Percentiles rank a stretch among this genome's conserved stretches.
Conservation (phyloP, 805 yeast genomes). For the Schwanniomyces polymorphus region DNA sequence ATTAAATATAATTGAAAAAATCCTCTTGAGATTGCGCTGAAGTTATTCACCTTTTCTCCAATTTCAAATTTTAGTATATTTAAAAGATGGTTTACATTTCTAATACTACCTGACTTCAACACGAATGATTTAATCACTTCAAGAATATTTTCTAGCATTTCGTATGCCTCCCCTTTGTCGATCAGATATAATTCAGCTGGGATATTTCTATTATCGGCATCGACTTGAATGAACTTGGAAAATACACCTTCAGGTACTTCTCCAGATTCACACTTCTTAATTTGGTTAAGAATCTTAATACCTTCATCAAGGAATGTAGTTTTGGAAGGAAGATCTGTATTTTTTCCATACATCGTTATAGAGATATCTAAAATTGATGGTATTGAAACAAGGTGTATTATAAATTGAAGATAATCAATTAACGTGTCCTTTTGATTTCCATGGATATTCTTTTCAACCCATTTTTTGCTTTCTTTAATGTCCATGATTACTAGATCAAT, state of each 20-base stretch:
- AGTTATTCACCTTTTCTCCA: slow-evolving; percentile 18
- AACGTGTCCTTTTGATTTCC: slow-evolving; percentile 9
- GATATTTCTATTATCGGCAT: slow-evolving; percentile 35
- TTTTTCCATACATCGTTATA: slow-evolving; percentile 10
- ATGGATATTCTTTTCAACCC: slow-evolving; percentile 22
- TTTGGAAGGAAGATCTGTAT: neutral
- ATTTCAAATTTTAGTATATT: slow-evolving; percentile 28
- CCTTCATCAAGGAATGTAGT: slow-evolving; percentile 18
- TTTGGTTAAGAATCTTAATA: slow-evolving; percentile 5
- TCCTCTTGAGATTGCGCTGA: slow-evolving; percentile 59
- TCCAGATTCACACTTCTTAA: neutral
- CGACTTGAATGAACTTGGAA: slow-evolving; percentile 37
- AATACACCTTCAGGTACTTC: slow-evolving; percentile 23
- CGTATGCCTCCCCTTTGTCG: slow-evolving; percentile 18
- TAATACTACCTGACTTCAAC: slow-evolving; percentile 14
- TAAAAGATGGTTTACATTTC: slow-evolving; percentile 22
- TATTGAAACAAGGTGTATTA: slow-evolving; percentile 10
- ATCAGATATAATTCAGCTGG: slow-evolving; percentile 32
- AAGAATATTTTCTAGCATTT: slow-evolving; percentile 18
- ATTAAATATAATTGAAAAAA: slow-evolving; percentile 60
- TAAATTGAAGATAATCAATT: slow-evolving; percentile 5
- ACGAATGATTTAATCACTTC: slow-evolving; percentile 16
- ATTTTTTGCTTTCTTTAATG: slow-evolving; percentile 33
- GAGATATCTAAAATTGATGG: slow-evolving; percentile 16
- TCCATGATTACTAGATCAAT: slow-evolving; percentile 20